Conservation (phyloP, 2,329 filamentous ascomycete species). For the Curvularia sp. region DNA sequence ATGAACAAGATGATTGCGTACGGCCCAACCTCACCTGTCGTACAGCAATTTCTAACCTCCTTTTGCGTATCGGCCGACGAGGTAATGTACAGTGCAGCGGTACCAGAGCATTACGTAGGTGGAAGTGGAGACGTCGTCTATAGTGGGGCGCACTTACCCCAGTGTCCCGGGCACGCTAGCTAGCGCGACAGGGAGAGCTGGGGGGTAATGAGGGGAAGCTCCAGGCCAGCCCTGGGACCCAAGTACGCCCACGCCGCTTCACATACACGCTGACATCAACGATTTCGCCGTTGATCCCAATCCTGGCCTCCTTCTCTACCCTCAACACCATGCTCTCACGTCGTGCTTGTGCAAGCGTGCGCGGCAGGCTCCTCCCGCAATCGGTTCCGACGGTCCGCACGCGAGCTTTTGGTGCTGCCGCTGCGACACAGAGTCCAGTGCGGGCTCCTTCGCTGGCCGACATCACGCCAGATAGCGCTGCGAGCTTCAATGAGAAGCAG, state of each 20-base stretch:
- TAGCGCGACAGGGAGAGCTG: conserved; percentile 20
- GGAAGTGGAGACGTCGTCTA: conserved; percentile 6
- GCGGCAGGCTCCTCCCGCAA: conserved; percentile 30
- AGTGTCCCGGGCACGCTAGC: conserved; percentile 16
- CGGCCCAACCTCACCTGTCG: not conserved
- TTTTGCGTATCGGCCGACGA: not conserved
- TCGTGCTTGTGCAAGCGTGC: conserved; percentile 38
- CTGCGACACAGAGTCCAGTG: conserved; percentile 33
- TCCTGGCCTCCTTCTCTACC: conserved; percentile 1
- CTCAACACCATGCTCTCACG: conserved; percentile 42
- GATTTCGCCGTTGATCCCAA: conserved; percentile 1
- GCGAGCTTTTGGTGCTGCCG: conserved; percentile 40
- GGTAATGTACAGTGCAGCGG: not conserved
- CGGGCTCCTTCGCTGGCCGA: conserved; percentile 79
- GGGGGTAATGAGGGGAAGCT: conserved; percentile 24
- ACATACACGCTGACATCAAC: conserved; percentile 7
- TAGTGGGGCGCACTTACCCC: conserved; percentile 22
- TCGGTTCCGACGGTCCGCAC: conserved; percentile 23
- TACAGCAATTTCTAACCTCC: not conserved
- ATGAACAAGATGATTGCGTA: not conserved
- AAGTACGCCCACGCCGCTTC: conserved; percentile 12
- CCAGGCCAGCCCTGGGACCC: conserved; percentile 4
- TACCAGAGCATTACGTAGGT: not conserved
- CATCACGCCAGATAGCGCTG: conserved; percentile 74
- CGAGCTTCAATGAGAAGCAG: conserved; percentile 82